A percentile compares a stretch with the other conserved stretches of the same genome.
These are phyloP conservation scores for Fusarium equiseti DNA, from an alignment of 2,329 filamentous ascomycete species.

Conservation along the genomic window DNA sequence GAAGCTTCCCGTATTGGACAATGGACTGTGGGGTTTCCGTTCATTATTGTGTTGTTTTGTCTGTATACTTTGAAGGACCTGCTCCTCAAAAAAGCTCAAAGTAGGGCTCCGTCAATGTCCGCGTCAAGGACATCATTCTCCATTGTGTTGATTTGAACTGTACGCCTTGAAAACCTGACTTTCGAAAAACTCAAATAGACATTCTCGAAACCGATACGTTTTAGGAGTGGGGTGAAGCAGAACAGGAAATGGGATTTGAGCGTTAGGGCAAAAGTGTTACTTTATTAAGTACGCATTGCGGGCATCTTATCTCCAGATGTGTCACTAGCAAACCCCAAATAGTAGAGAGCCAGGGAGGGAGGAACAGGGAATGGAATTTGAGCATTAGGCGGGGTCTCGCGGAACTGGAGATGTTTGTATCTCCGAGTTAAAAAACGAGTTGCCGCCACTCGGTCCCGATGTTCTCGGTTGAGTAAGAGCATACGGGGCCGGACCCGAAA, in stretches of 20 bases:
- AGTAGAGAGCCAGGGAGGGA: background rate
- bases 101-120: background rate
- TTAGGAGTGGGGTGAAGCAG: background rate
- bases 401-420: constrained; percentile 64
- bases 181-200: no score
- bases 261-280: background rate
- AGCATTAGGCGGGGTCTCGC: constrained; percentile 58
- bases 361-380: no score
- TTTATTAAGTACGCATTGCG: background rate
- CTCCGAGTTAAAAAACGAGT: constrained; percentile 64
- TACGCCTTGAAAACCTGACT: no score
- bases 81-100: background rate
- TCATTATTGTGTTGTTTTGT: background rate
- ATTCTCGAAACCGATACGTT: background rate
- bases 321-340: background rate
- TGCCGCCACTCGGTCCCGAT: constrained; percentile 48
- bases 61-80: background rate
- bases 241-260: background rate
- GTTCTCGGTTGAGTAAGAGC: no score
- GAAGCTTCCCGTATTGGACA: background rate
- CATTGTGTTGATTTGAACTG: no score
- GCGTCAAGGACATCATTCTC: background rate
- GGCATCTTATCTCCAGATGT: background rate
- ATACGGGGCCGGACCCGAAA: no score
- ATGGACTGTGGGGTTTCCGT: background rate